Base-by-base conservation (phyloP, 1,284 basidiomycete species). In the Leucoagaricus sp. region DNA sequence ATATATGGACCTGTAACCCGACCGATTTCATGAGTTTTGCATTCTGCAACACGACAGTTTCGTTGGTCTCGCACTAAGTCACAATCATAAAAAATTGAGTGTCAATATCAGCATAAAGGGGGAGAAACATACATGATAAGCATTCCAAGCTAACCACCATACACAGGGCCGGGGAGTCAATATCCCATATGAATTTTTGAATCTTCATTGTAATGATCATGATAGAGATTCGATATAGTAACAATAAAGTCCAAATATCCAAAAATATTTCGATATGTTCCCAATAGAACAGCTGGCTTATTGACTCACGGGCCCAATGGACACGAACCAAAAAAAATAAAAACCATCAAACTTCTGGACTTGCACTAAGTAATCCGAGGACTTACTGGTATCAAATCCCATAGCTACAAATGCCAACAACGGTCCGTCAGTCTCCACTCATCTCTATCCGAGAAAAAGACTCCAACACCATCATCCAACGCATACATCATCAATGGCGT, bases 61-160 rank as follows among this genome's bases (percentile, higher is more conserved):
- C 82, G 50, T 81, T 73, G 56, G 85, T 83, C 53, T 76, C 73
- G 63, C 83, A 86, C 82, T 84, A 61, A 19, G 1, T 41, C 25
- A 29, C n/a, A n/a, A n/a, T n/a, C n/a, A n/a, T n/a, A n/a, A n/a
- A n/a, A n/a, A n/a, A n/a, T n/a, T 10, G 7, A n/a, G 25, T 17
- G 56, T 47, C 63, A 46, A 33, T 19, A 12, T n/a, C 8, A 34
- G 25, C 19, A 8, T 13, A 4, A 49, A 23, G n/a, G 6, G 23
- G 5, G 15, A 13, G 21, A n/a, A 47, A 66, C 75, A 50, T 60
- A 83, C 82, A 54, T 78, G 73, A 58, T 80, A 84, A n/a, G 80
- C 81, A 61, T 85, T 84, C 83, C 83, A 85, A 13, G 82, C 83
- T 82, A 40, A 29, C 10, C 9, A 23, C 8, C 26, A 4, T 47